These are phyloP conservation scores for Bruguiera sexangula DNA, from an alignment of 345 rosid species.

Conservation along the genomic window DNA sequence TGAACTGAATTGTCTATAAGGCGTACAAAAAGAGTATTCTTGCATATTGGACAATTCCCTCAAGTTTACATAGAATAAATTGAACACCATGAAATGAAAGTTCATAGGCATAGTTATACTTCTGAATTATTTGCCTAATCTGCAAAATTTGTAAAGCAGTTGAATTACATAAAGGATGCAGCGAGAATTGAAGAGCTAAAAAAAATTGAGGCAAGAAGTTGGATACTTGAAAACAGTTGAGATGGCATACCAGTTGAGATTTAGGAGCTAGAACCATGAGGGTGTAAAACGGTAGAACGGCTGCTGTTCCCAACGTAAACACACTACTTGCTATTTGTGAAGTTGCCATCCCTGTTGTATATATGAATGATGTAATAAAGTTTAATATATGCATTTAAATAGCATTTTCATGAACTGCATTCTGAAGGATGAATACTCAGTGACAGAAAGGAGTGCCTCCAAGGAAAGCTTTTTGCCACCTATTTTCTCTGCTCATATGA, in stretches of 20 bases:
- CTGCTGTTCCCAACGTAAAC: conserved; percentile 70
- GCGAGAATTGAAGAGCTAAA: background rate
- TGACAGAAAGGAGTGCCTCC: too few species aligned
- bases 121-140: background rate
- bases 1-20: background rate
- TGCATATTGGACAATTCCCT: background rate
- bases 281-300: conserved; percentile 87
- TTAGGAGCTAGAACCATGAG: conserved; percentile 93
- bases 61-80: background rate
- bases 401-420: too few species aligned
- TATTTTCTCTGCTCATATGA: too few species aligned
- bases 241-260: conserved; percentile 57
- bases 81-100: background rate
- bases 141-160: background rate
- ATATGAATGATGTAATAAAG: background rate
- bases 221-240: conserved; percentile 2
- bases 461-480: too few species aligned
- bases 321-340: conserved; percentile 64
- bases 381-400: background rate
- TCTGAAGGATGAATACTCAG: too few species aligned
- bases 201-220: background rate
- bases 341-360: conserved; percentile 52
- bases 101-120: background rate
- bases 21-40: background rate
- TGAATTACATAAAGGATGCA: too few species aligned